phyloP scores from a whole-genome alignment of 768 basidiomycete species.

The Phaffia australis region DNA sequence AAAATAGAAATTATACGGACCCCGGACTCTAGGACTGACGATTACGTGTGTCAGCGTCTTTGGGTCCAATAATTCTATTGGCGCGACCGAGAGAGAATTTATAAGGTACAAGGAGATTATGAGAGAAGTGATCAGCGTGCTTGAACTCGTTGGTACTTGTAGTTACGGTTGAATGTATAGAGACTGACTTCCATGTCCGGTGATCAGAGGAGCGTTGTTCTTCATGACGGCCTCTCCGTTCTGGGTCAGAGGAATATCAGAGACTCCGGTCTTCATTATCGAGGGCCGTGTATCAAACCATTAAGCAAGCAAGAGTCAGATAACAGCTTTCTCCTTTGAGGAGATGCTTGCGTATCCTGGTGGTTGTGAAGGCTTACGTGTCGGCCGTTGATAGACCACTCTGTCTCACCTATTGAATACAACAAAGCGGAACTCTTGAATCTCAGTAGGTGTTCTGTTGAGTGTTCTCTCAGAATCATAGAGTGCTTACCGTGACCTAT shows the following conservation, averaged over 20 bases:
- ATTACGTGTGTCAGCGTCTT: constrained; percentile 23
- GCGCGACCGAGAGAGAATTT: not conserved
- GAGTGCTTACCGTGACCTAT: constrained; percentile 21
- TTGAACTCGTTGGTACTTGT: not conserved
- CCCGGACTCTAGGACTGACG: constrained; percentile 18
- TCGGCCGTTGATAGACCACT: constrained; percentile 18
- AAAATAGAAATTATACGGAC: no score
- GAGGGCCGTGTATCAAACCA: not conserved
- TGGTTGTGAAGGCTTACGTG: constrained; percentile 6
- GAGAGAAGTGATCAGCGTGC: not conserved
- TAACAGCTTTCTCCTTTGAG: not conserved
- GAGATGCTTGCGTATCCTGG: not conserved
- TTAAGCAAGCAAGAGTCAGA: not conserved
- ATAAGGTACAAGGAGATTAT: not conserved
- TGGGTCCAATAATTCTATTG: constrained; percentile 20
- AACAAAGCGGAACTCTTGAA: not conserved
- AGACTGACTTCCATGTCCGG: constrained; percentile 16
- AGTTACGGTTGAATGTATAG: not conserved
- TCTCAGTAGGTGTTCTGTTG: not conserved
- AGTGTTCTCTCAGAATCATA: no score
- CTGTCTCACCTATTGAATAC: constrained; percentile 7
- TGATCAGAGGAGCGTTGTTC: constrained; percentile 19
- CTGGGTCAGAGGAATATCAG: constrained; percentile 25
- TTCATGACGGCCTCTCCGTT: constrained; percentile 21
- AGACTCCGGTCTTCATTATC: constrained; percentile 22